Conservation (phyloP, 2,329 filamentous ascomycete species). For the Epichloe gansuensis region DNA sequence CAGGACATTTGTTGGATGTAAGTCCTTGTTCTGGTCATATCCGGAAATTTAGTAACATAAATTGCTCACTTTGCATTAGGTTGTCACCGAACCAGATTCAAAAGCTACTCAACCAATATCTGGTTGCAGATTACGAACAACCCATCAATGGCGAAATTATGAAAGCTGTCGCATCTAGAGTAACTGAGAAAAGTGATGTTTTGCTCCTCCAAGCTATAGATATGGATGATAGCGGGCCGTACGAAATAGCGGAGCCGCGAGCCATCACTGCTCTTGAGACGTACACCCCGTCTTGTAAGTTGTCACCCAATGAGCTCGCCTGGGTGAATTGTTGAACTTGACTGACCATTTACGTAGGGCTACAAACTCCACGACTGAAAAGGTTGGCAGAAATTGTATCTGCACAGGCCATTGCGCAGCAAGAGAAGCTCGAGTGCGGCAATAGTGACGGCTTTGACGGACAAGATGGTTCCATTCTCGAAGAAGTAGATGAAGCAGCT, state of each 20-base stretch:
- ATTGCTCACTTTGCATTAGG: slow-evolving; percentile 33
- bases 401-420: slow-evolving; percentile 88
- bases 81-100: slow-evolving; percentile 98
- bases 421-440: slow-evolving; percentile 64
- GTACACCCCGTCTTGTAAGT: slow-evolving; percentile 91
- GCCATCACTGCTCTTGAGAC: slow-evolving; percentile 95
- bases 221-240: slow-evolving; percentile 97
- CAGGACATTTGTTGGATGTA: slow-evolving; percentile 99
- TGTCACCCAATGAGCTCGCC: background rate
- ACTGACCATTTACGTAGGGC: slow-evolving; percentile 46
- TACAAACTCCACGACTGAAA: slow-evolving; percentile 91
- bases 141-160: slow-evolving; percentile 99
- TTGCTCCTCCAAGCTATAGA: slow-evolving; percentile 87
- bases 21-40: slow-evolving; percentile 27
- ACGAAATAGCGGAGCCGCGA: slow-evolving; percentile 94
- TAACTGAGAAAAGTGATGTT: slow-evolving; percentile 97
- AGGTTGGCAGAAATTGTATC: slow-evolving; percentile 96
- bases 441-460: slow-evolving; percentile 34
- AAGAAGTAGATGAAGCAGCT: slow-evolving; percentile 39
- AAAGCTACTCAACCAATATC: slow-evolving; percentile 95
- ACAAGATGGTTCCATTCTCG: slow-evolving; percentile 33
- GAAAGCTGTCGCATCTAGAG: slow-evolving; percentile 94
- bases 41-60: background rate
- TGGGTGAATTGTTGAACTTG: background rate
- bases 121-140: slow-evolving; percentile 97